Percentiles rank a stretch among this genome's conserved stretches.
phyloP scores from a whole-genome alignment of 352 stramenopile genomes.

The Globisporangium rhizosaccharum region DNA sequence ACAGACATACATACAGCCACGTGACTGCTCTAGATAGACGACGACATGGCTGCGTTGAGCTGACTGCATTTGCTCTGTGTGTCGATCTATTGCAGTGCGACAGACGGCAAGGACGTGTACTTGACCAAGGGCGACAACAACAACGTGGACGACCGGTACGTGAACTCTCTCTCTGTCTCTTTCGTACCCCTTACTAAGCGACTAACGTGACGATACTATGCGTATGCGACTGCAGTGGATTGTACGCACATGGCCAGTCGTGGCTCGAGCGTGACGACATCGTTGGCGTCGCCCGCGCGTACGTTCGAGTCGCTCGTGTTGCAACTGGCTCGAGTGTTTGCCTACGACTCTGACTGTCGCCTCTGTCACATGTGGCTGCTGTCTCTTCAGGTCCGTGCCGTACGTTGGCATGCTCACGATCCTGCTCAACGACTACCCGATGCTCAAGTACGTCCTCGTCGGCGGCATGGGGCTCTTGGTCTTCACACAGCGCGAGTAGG shows the following conservation, averaged over 20 bases:
- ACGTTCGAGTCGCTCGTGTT: constrained; percentile 8
- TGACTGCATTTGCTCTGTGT: background rate
- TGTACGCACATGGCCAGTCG: constrained; percentile 97
- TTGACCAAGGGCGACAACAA: constrained; percentile 99
- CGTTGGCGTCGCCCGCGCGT: constrained; percentile 93
- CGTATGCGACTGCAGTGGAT: constrained; percentile 33
- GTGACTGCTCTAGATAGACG: background rate
- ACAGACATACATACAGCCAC: too few species aligned
- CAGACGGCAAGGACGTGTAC: constrained; percentile 90
- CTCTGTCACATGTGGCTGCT: background rate
- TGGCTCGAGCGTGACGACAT: constrained; percentile 99
- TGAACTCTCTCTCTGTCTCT: background rate
- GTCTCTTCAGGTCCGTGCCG: constrained; percentile 77
- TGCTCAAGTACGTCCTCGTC: constrained; percentile 91
- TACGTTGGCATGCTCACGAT: constrained; percentile 99
- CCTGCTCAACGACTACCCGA: constrained; percentile 98
- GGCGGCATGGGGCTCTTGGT: constrained; percentile 76
- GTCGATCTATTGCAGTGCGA: constrained; percentile 28
- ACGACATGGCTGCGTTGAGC: background rate
- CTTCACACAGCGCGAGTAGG: constrained; percentile 79
- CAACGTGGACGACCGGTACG: constrained; percentile 94
- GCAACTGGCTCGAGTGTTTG: background rate
- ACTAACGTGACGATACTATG: background rate
- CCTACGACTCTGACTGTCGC: constrained; percentile 1
- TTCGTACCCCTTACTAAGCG: background rate